These are phyloP conservation scores for Cercospora sojina DNA, from an alignment of 2,329 filamentous ascomycete species.

Conservation along the genomic window DNA sequence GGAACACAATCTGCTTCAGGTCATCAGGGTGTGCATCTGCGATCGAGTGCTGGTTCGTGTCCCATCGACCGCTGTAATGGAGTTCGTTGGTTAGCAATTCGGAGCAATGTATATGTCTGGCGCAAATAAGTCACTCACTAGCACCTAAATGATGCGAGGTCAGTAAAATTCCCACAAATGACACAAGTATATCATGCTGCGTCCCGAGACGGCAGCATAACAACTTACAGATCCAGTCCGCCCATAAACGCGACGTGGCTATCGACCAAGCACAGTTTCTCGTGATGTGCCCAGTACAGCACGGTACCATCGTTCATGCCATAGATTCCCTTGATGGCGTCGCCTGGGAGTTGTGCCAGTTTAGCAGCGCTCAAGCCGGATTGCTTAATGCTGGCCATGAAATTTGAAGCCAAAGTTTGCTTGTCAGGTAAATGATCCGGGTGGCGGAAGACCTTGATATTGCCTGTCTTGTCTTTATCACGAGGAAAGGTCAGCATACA, in stretches of 20 bases:
- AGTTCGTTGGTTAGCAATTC: background rate
- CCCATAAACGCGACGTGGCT: conserved; percentile 84
- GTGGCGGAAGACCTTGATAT: conserved; percentile 86
- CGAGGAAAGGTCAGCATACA: background rate
- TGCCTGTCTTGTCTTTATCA: conserved; percentile 62
- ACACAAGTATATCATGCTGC: background rate
- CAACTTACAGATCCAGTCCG: conserved; percentile 70
- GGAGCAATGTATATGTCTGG: background rate
- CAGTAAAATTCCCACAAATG: background rate
- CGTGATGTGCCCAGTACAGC: conserved; percentile 89
- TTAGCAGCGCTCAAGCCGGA: conserved; percentile 56
- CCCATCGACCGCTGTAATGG: conserved; percentile 73
- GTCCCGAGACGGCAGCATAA: background rate
- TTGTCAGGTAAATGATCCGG: conserved; percentile 81
- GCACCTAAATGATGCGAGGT: background rate
- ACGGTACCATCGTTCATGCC: conserved; percentile 78
- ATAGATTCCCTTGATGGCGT: conserved; percentile 75
- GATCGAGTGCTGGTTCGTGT: conserved; percentile 79
- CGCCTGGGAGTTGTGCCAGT: conserved; percentile 64
- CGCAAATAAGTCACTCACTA: background rate
- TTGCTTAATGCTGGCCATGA: conserved; percentile 57
- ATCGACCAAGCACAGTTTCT: conserved; percentile 84
- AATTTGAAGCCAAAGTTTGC: conserved; percentile 61
- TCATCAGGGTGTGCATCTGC: conserved; percentile 79
- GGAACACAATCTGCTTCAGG: conserved; percentile 73